Evolutionary conservation across 352 stramenopile species (phyloP), one percentile per base, ranked within the genome.

Genomic region (Phytophthora sp.): DNA sequence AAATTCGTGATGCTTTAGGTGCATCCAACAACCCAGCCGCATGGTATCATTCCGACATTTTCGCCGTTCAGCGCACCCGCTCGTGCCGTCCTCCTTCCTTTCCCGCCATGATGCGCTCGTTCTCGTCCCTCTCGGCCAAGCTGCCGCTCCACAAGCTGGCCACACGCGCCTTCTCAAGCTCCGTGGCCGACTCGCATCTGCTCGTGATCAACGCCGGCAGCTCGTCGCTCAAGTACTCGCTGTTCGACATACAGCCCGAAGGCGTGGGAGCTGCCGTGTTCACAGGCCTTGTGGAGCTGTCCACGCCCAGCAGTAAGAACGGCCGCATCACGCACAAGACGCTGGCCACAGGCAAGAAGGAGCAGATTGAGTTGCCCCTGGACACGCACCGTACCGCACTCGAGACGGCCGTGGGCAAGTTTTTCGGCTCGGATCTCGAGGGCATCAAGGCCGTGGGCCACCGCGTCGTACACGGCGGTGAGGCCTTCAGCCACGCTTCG

Each of bases 211-310:
- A 94, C 71, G 79, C 84, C 23, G 88, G 88, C 46, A 90, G 76
- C 51, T 95, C 88, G 12, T 88, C 86, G 61, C 79, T 95, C 70
- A 95, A 95, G 69, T 95, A 94, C 74, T 93, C 90, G 72, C 72
- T 95, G 30, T 95, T 94, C 61, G 56, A 66, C 24, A 46, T 92
- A 16, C 57, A 81, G 30, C 46, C 33, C 2, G 35, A 57, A 3
- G 60, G 76, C 38, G 79, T 94, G 18, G 80, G 80, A 26, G 66
- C 66, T 23, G 74, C 84, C 8, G 58, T 95, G 18, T 90, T 94
- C 65, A 80, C 84, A 16, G 84, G 86, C 4, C 76, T 94, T 33
- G 88, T 93, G 33, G 84, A 93, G 69, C 73, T 96, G 26, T 91
- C 84, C 57, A 90, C 71, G 27, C 63, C 74, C 20, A 81, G 72